phyloP scores from a whole-genome alignment of 1,284 basidiomycete genomes.

The Xerocomus minutiporus region DNA sequence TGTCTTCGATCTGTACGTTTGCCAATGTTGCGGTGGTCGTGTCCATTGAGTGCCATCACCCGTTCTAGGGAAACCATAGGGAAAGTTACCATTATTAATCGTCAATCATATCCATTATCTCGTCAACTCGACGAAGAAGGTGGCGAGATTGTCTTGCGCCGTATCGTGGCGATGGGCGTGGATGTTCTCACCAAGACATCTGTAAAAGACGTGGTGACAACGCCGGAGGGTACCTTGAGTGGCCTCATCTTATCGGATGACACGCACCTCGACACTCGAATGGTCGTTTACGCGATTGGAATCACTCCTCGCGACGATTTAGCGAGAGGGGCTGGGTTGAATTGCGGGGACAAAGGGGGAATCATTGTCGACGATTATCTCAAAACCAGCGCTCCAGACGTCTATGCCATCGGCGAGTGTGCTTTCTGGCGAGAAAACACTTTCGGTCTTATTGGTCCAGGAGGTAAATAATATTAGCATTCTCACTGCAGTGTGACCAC shows the following conservation, averaged over 20 bases:
- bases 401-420: slow-evolving; percentile 77
- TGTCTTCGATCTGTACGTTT: slow-evolving; percentile 11
- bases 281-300: slow-evolving; percentile 65
- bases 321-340: slow-evolving; percentile 49
- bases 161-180: slow-evolving; percentile 66
- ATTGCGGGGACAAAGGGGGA: slow-evolving; percentile 48
- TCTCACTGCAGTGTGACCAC: neutral
- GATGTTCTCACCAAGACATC: slow-evolving; percentile 52
- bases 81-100: slow-evolving; percentile 54
- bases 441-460: slow-evolving; percentile 69
- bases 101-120: slow-evolving; percentile 60
- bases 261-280: slow-evolving; percentile 39
- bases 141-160: slow-evolving; percentile 63
- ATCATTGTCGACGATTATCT: slow-evolving; percentile 58
- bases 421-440: slow-evolving; percentile 65
- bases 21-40: neutral
- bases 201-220: slow-evolving; percentile 41
- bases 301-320: slow-evolving; percentile 71
- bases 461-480: slow-evolving; percentile 32
- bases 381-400: slow-evolving; percentile 51
- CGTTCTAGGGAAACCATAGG: slow-evolving; percentile 31
- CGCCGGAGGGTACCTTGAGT: slow-evolving; percentile 37
- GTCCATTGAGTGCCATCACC: neutral
- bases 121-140: slow-evolving; percentile 70
- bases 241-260: slow-evolving; percentile 51